Conservation (phyloP, 306 rosid species). For the Lathyrus sativus region DNA sequence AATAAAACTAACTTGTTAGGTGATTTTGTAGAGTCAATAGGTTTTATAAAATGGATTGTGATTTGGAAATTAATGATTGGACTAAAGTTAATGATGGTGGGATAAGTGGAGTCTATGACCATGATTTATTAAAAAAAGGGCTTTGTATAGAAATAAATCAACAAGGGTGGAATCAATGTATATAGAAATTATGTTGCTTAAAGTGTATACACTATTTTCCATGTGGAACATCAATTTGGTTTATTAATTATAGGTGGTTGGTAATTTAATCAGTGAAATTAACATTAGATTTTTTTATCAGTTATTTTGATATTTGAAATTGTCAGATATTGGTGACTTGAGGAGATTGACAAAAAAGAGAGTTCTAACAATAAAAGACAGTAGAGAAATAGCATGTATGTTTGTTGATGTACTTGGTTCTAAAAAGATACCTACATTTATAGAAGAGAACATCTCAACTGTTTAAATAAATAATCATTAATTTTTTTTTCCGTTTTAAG, state of each 20-base stretch:
- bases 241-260: neutral
- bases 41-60: neutral
- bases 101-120: constrained; percentile 36
- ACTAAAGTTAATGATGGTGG: constrained; percentile 28
- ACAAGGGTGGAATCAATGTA: constrained; percentile 9
- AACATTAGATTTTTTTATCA: neutral
- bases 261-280: neutral
- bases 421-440: too few species aligned
- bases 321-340: neutral
- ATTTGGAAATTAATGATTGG: constrained; percentile 35
- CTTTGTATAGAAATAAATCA: constrained; percentile 27
- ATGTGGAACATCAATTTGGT: constrained; percentile 3
- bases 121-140: constrained; percentile 39
- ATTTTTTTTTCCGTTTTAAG: too few species aligned
- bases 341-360: too few species aligned
- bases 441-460: too few species aligned
- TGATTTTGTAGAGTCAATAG: constrained; percentile 22
- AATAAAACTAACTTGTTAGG: constrained; percentile 36
- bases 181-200: constrained; percentile 22
- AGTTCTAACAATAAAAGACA: too few species aligned
- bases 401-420: too few species aligned
- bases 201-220: constrained; percentile 3
- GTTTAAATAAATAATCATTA: too few species aligned
- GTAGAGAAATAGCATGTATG: too few species aligned
- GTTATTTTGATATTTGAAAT: neutral